Evolutionary conservation across 257 asterid species (phyloP).

Genomic region (Scutellaria barbata): DNA sequence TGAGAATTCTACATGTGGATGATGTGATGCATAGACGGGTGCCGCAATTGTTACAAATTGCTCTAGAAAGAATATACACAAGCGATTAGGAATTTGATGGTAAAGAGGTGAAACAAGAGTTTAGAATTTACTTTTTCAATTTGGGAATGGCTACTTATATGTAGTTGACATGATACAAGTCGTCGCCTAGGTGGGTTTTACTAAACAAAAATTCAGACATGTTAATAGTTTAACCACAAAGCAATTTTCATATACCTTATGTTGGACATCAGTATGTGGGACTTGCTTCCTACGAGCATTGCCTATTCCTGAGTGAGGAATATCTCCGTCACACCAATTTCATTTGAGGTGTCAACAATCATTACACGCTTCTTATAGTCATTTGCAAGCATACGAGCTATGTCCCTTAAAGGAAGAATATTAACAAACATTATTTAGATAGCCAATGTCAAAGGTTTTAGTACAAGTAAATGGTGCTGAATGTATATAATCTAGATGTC

Average conservation of each 20-base stretch:
- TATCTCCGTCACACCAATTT: slow-evolving; percentile 98
- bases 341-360: slow-evolving; percentile 99
- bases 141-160: too few relatives aligned
- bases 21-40: too few relatives aligned
- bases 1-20: too few relatives aligned
- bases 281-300: slow-evolving; percentile 98
- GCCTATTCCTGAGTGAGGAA: slow-evolving; percentile 95
- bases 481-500: neutral
- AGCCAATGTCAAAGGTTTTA: slow-evolving; percentile 14
- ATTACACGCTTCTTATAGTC: slow-evolving; percentile 90
- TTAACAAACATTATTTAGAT: slow-evolving; percentile 2
- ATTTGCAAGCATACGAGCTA: slow-evolving; percentile 96
- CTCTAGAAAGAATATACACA: too few relatives aligned
- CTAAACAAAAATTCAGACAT: too few relatives aligned
- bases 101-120: too few relatives aligned
- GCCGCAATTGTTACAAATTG: too few relatives aligned
- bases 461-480: neutral
- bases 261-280: slow-evolving; percentile 89
- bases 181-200: too few relatives aligned
- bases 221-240: slow-evolving; percentile 1
- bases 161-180: too few relatives aligned
- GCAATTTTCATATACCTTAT: slow-evolving; percentile 63
- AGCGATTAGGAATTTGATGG: too few relatives aligned
- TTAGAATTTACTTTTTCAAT: too few relatives aligned
- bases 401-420: slow-evolving; percentile 63